Evolutionary conservation across 371 early-diverging fungal species (phyloP).

Genomic region (Catenaria anguillulae): DNA sequence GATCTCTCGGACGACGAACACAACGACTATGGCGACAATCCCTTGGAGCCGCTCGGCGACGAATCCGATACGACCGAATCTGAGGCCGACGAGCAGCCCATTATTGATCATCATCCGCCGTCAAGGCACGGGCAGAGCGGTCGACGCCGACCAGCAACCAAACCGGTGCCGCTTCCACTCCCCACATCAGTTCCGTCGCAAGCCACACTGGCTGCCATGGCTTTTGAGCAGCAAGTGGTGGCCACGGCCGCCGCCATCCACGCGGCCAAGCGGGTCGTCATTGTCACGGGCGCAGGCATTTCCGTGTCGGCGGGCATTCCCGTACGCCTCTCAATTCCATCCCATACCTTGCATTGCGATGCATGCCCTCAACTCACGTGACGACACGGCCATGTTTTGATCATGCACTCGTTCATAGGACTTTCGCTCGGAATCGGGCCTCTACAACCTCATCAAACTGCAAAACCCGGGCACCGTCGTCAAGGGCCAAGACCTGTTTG

Average conservation of each 20-base stretch:
- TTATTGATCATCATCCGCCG: no score
- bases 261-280: conserved; percentile 50
- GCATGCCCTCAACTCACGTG: conserved; percentile 3
- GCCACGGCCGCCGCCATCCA: neutral
- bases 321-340: conserved; percentile 19
- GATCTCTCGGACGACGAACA: no score
- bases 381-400: neutral
- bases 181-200: no score
- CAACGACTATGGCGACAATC: no score
- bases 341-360: neutral
- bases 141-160: no score
- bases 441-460: conserved; percentile 63
- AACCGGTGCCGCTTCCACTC: no score
- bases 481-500: conserved; percentile 89
- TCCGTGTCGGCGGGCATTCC: conserved; percentile 83
- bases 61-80: no score
- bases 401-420: conserved; percentile 36
- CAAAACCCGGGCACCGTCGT: conserved; percentile 55
- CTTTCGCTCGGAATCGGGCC: conserved; percentile 62
- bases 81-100: no score
- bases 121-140: no score
- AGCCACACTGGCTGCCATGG: no score
- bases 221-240: neutral
- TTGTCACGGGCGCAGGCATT: conserved; percentile 86
- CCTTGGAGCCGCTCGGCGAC: no score